Evolutionary conservation across 257 asterid genomes (phyloP).

Genomic region (Gentiana dahurica): DNA sequence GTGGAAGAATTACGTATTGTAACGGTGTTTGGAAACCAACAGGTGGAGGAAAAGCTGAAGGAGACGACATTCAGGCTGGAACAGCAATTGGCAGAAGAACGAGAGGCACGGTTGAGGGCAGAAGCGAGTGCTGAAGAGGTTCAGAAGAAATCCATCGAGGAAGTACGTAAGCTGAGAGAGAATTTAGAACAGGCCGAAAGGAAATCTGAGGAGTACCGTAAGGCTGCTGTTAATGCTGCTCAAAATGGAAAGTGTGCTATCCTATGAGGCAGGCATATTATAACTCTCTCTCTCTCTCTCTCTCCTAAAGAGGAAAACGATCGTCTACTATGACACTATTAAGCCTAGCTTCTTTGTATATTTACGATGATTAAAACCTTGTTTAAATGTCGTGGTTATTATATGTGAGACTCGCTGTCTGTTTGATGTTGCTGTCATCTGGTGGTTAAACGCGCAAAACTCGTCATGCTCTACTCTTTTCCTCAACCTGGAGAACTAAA

Average conservation of each 20-base stretch:
- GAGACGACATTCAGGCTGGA: slow-evolving; percentile 31
- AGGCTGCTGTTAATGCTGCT: slow-evolving; percentile 4
- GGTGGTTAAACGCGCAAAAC: too few species aligned
- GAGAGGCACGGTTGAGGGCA: slow-evolving; percentile 37
- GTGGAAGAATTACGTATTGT: not conserved
- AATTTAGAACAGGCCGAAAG: slow-evolving; percentile 39
- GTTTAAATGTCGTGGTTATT: too few species aligned
- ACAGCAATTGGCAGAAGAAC: slow-evolving; percentile 34
- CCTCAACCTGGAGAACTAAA: too few species aligned
- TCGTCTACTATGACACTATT: too few species aligned
- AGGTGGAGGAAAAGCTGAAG: slow-evolving; percentile 35
- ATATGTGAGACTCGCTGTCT: too few species aligned
- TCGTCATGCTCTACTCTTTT: too few species aligned
- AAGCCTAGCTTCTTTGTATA: too few species aligned
- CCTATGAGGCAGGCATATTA: not conserved
- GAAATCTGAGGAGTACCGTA: slow-evolving; percentile 42
- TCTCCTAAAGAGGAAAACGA: too few species aligned
- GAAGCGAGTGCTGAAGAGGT: slow-evolving; percentile 31
- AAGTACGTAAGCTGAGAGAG: slow-evolving; percentile 41
- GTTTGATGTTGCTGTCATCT: too few species aligned
- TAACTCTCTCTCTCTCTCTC: too few species aligned
- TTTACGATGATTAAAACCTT: too few species aligned
- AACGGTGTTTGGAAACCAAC: not conserved
- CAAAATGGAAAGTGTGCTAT: slow-evolving; percentile 2
- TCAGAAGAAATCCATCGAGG: slow-evolving; percentile 27